Base-by-base conservation (phyloP, 352 stramenopile species). In the Globisporangium canariense region DNA sequence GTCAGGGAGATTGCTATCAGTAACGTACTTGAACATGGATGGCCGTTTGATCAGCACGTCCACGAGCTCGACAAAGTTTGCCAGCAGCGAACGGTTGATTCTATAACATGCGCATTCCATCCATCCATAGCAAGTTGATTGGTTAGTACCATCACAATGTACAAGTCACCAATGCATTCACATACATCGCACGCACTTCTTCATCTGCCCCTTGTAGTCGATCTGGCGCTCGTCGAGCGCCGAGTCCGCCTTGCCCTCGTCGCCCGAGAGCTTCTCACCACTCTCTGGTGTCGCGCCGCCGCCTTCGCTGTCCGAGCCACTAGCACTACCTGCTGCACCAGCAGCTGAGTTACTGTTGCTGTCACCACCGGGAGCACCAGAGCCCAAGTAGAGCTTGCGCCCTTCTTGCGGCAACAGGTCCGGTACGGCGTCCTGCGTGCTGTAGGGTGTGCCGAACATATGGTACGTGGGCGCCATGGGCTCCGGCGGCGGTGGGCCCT, bases 381-480 rank as follows among this genome's bases (percentile, higher is more conserved):
- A 32, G 7, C 43, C 20, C 56, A 74, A 41, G 46, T 93, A 93
- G 11, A 93, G 66, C 68, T 93, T 93, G 53, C 83, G 79, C 30
- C 74, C 74, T 51, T 77, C 69, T 64, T 83, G 62, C 0, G 75
- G 77, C 20, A 94, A 72, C 61, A 94, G 74, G 52, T 94, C 83
- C 0, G 86, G 86, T 58, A 93, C 83, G 10, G 75, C 75, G 75
- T 94, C 86, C 73, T 90, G 70, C 52, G 86, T 94, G 70, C 81
- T 91, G 73, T 86, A 94, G 6, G 86, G 83, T 51, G 82, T 89
- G 45, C 86, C 86, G 61, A 94, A 94, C 77, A 91, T 91, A 78
- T 94, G 83, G 57, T 94, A 94, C 62, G 78, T 89, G 47, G 86
- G 86, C 50, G 76, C 77, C 75, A 94, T 89, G 46, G 83, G 80